These are phyloP conservation scores for Pyrrhoderma noxium DNA, from an alignment of 1,284 basidiomycete genomes.

Conservation along the genomic window DNA sequence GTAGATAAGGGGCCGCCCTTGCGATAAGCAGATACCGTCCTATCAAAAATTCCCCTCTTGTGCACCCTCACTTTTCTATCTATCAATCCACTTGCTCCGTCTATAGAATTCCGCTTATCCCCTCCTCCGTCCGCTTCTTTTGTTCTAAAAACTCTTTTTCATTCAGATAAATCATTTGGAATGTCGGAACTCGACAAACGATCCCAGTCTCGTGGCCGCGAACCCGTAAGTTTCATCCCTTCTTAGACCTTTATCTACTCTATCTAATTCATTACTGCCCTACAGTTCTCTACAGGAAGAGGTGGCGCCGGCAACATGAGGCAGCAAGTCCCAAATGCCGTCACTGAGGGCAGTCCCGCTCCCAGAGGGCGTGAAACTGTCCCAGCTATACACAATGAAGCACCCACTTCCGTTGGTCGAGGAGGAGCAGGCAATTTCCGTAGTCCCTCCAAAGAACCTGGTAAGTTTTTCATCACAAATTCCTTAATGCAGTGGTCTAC, in stretches of 20 bases:
- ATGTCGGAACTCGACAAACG: conserved; percentile 17
- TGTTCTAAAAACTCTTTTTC: no score
- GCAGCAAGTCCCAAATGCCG: conserved; percentile 32
- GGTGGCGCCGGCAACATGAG: conserved; percentile 62
- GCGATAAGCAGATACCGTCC: no score
- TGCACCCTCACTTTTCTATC: no score
- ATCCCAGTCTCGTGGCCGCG: conserved; percentile 28
- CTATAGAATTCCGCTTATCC: no score
- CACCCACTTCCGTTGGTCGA: conserved; percentile 56
- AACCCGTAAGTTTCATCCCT: conserved; percentile 22
- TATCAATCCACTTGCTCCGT: no score
- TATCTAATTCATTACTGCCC: background rate
- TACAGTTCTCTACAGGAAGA: conserved; percentile 52
- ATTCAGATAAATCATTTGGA: background rate
- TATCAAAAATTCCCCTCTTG: no score
- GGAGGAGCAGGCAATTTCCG: conserved; percentile 76
- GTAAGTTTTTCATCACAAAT: conserved; percentile 20
- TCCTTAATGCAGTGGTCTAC: no score
- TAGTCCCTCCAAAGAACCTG: conserved; percentile 47
- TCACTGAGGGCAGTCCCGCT: conserved; percentile 27
- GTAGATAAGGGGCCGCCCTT: no score
- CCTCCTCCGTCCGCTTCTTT: no score
- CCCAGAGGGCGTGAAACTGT: conserved; percentile 50
- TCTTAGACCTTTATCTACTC: background rate
- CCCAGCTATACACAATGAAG: conserved; percentile 21